A percentile compares a stretch with the other conserved stretches of the same genome.
Conservation (phyloP, 371 early-diverging fungal genomes). For the Apophysomyces trapeziformis region DNA sequence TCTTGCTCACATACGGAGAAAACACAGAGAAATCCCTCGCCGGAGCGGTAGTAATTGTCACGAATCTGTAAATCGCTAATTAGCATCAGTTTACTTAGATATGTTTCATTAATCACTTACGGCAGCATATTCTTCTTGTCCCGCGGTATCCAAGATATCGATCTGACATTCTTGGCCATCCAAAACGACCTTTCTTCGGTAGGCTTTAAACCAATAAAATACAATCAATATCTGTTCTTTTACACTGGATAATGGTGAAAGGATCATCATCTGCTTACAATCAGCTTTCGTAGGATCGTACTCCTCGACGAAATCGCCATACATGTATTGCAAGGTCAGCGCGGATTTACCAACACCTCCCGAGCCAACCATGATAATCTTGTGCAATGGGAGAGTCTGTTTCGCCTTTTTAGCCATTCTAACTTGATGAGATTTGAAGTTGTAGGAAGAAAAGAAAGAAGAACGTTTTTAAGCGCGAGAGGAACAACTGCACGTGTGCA, state of each 20-base stretch:
- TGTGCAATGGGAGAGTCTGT: slow-evolving; percentile 77
- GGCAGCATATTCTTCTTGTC: slow-evolving; percentile 89
- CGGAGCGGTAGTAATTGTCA: slow-evolving; percentile 91
- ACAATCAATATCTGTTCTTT: not conserved
- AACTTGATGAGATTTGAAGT: not conserved
- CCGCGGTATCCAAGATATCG: slow-evolving; percentile 94
- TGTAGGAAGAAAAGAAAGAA: not conserved
- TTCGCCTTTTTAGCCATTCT: slow-evolving; percentile 53
- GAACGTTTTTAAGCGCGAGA: too few relatives aligned
- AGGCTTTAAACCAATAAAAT: slow-evolving; percentile 38
- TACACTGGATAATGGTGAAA: not conserved
- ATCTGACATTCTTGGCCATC: slow-evolving; percentile 82
- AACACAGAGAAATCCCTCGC: slow-evolving; percentile 91
- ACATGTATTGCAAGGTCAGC: slow-evolving; percentile 90
- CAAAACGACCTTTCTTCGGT: slow-evolving; percentile 71
- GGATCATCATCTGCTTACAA: slow-evolving; percentile 41
- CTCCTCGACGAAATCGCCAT: slow-evolving; percentile 93
- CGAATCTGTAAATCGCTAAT: slow-evolving; percentile 62
- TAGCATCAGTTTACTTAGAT: not conserved
- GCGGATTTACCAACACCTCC: slow-evolving; percentile 97
- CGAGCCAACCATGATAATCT: slow-evolving; percentile 92
- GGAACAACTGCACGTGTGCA: too few relatives aligned
- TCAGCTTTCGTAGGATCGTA: slow-evolving; percentile 97
- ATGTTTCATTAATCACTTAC: slow-evolving; percentile 39
- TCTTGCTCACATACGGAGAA: slow-evolving; percentile 86